Percentiles rank a stretch among this genome's conserved stretches.
Conservation (phyloP, 305 asterid genomes). For the Striga hermonthica region DNA sequence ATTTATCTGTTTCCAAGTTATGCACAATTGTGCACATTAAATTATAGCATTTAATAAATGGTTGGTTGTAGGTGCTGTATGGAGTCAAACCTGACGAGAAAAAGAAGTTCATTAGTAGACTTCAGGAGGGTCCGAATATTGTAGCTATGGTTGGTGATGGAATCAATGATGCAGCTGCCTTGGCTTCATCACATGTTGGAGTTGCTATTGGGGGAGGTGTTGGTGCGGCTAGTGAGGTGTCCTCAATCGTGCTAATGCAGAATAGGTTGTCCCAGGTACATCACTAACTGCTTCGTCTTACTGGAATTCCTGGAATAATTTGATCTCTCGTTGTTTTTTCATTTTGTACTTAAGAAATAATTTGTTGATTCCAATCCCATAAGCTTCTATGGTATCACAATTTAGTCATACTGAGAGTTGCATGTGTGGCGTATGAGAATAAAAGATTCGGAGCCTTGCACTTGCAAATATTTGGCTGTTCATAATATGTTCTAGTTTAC, state of each 20-base stretch:
- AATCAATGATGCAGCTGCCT: constrained; percentile 95
- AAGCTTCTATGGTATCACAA: too few relatives aligned
- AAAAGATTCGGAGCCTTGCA: too few relatives aligned
- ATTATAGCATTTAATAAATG: constrained; percentile 12
- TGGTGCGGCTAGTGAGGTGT: constrained; percentile 97
- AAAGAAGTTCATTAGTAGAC: constrained; percentile 64
- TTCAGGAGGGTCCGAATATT: constrained; percentile 60
- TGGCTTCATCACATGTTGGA: constrained; percentile 93
- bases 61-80: constrained; percentile 65
- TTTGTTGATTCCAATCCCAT: too few relatives aligned
- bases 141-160: constrained; percentile 99
- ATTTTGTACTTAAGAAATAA: too few relatives aligned
- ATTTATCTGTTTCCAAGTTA: constrained; percentile 6
- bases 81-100: constrained; percentile 91
- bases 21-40: constrained; percentile 6
- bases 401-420: too few relatives aligned
- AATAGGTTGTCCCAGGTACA: constrained; percentile 84
- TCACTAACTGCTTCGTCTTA: not conserved
- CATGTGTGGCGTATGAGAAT: too few relatives aligned
- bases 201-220: constrained; percentile 93
- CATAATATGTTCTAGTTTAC: too few relatives aligned
- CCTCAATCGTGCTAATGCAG: constrained; percentile 94
- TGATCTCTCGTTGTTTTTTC: not conserved
- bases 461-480: too few relatives aligned
- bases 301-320: not conserved